These are phyloP conservation scores for Nakataea oryzae DNA, from an alignment of 2,329 filamentous ascomycete species.

Conservation along the genomic window DNA sequence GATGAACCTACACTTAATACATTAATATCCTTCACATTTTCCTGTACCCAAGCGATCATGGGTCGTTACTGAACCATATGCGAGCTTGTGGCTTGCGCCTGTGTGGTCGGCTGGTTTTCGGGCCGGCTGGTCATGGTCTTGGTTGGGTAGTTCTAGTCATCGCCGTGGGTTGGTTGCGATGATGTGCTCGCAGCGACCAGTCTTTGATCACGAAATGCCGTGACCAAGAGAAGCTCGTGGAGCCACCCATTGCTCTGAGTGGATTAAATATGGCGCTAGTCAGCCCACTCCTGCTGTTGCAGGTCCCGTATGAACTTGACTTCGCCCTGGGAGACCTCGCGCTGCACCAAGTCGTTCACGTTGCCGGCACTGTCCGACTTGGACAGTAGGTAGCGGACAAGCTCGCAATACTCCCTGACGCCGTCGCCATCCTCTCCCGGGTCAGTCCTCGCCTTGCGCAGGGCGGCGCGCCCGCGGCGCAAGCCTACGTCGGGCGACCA, in stretches of 20 bases:
- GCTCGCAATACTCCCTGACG: slow-evolving; percentile 48
- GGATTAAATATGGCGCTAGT: background rate
- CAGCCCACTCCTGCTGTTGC: slow-evolving; percentile 1
- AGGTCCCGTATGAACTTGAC: slow-evolving; percentile 39
- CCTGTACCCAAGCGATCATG: background rate
- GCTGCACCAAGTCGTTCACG: slow-evolving; percentile 24
- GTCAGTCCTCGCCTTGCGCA: slow-evolving; percentile 38
- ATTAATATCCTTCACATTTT: background rate
- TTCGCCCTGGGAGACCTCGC: slow-evolving; percentile 35
- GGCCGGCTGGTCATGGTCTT: background rate
- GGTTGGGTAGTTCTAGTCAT: no score
- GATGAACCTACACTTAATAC: background rate
- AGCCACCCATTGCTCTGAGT: background rate
- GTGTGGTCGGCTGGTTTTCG: background rate
- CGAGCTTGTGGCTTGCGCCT: background rate
- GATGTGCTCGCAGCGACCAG: background rate
- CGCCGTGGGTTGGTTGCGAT: no score
- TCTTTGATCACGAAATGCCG: background rate
- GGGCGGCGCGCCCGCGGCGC: slow-evolving; percentile 40
- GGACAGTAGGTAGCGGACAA: slow-evolving; percentile 39
- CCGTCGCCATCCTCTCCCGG: slow-evolving; percentile 46
- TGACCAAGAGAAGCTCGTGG: background rate
- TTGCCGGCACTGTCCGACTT: slow-evolving; percentile 15
- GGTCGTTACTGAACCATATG: background rate
- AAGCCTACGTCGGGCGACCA: slow-evolving; percentile 52